phyloP scores from a whole-genome alignment of 2,329 filamentous ascomycete genomes.

The Fusarium nisikadoi region DNA sequence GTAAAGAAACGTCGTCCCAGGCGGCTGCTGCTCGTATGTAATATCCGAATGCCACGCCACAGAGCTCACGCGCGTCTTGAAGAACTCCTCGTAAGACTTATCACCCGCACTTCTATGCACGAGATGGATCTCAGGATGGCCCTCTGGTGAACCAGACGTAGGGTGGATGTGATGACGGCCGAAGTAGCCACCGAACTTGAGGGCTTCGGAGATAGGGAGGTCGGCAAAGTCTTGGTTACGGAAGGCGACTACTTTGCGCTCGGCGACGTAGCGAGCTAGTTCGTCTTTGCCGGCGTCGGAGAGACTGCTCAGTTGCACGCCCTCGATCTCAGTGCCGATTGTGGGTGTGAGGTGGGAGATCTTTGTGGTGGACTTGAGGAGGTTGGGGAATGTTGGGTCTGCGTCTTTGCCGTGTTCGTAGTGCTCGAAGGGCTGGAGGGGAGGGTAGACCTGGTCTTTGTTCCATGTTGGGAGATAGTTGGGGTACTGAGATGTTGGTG shows the following conservation, averaged over 20 bases:
- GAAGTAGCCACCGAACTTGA: constrained; percentile 79
- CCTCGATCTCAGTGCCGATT: constrained; percentile 77
- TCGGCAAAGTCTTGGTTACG: constrained; percentile 78
- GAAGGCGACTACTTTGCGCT: constrained; percentile 83
- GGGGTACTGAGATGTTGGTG: constrained; percentile 62
- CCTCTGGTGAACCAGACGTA: constrained; percentile 78
- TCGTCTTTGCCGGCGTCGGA: constrained; percentile 78
- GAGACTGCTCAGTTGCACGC: constrained; percentile 77
- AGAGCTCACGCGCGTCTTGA: constrained; percentile 76
- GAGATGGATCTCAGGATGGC: constrained; percentile 79
- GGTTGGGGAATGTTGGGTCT: constrained; percentile 74
- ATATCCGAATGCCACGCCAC: constrained; percentile 93
- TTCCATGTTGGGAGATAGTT: constrained; percentile 81
- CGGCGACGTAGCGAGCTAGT: constrained; percentile 77
- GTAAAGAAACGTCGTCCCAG: constrained; percentile 90
- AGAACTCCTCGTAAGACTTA: constrained; percentile 66
- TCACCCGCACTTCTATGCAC: constrained; percentile 74
- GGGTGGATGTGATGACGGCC: constrained; percentile 86
- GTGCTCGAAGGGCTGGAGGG: constrained; percentile 76
- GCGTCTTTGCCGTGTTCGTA: constrained; percentile 81
- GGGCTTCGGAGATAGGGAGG: constrained; percentile 74
- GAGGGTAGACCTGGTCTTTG: constrained; percentile 70
- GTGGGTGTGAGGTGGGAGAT: constrained; percentile 74
- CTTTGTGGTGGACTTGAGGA: constrained; percentile 65
- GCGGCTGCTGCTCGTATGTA: constrained; percentile 87